phyloP scores from a whole-genome alignment of 352 stramenopile species.

The Phytopythium vexans region DNA sequence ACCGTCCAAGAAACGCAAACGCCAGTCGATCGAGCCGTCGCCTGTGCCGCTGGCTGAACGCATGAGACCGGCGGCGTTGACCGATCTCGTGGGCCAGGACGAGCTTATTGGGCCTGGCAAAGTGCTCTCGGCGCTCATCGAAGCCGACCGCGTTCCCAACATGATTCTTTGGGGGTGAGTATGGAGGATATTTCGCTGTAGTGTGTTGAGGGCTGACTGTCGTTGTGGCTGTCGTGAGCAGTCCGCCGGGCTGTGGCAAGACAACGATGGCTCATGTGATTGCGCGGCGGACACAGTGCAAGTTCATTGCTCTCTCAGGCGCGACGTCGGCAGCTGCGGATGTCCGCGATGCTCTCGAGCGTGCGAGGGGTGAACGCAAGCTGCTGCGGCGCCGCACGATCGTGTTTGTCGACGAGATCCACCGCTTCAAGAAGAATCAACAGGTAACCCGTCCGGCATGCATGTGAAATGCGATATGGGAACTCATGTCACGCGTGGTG shows the following conservation, averaged over 20 bases:
- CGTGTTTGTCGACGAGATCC: conserved; percentile 88
- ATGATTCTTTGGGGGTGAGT: conserved; percentile 84
- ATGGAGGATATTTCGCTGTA: not conserved
- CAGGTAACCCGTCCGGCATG: conserved; percentile 22
- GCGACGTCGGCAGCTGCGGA: conserved; percentile 68
- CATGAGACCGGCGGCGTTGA: conserved; percentile 58
- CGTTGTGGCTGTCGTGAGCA: conserved; percentile 4
- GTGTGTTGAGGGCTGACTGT: not conserved
- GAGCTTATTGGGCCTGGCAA: conserved; percentile 63
- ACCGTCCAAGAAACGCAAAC: conserved; percentile 52
- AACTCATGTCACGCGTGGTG: not conserved
- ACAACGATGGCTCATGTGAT: conserved; percentile 83
- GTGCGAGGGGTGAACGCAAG: conserved; percentile 58
- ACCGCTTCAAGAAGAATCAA: conserved; percentile 87
- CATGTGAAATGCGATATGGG: not conserved
- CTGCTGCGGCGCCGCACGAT: conserved; percentile 68
- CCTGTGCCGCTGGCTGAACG: conserved; percentile 64
- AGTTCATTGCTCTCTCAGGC: conserved; percentile 72
- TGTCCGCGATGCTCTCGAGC: conserved; percentile 74
- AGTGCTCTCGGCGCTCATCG: conserved; percentile 53
- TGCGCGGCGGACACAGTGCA: conserved; percentile 54
- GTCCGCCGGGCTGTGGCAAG: conserved; percentile 84
- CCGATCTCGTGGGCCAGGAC: conserved; percentile 68
- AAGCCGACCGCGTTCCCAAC: conserved; percentile 69
- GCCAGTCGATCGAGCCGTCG: conserved; percentile 15